Evolutionary conservation across 257 asterid genomes (phyloP), one percentile per base, ranked within the genome.

Genomic region (Gentiana macrophylla): DNA sequence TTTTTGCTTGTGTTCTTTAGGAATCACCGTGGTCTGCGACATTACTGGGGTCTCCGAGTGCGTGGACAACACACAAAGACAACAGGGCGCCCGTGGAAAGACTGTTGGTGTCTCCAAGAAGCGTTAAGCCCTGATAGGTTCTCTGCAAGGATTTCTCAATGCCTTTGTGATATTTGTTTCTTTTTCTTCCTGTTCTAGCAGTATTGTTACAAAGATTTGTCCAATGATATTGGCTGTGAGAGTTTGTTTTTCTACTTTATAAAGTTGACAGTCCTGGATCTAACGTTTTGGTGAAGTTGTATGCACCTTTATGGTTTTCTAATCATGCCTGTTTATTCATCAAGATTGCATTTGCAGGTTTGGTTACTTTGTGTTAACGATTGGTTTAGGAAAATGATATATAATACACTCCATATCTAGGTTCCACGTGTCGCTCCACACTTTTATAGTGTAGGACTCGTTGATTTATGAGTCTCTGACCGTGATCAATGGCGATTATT

Each of bases 11-110:
- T n/a, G n/a, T n/a, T n/a, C n/a, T n/a, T 3, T 70, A 88, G 96
- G 75, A 84, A 88, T 50, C 97, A 88, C 59, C 94, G 97, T 69
- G 97, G 97, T 64, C 89, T 88, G 38, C 89, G 95, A 65, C 97
- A 88, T 67, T 88, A 80, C 77, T 88, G 97, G 97, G 97, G 97
- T 52, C 86, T 88, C 36, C 83, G 97, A 1, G 95, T 88, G 13
- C 94, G 97, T 59, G 97, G 97, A 53, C 97, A 88, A 81, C 97
- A 88, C 79, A 88, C 97, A 71, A 88, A 88, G 73, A 88, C 97
- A 11, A 88, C 97, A 3, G 95, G 97, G 2, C 87, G 95, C 12
- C 35, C 77, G 97, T 70, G 97, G 97, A 55, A 88, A 88, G 83
- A 88, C 97, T 45, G 97, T 88, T 50, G 97, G 97, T 79, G 97